phyloP scores from a whole-genome alignment of 371 early-diverging fungal genomes.

The Lichtheimia ramosa region DNA sequence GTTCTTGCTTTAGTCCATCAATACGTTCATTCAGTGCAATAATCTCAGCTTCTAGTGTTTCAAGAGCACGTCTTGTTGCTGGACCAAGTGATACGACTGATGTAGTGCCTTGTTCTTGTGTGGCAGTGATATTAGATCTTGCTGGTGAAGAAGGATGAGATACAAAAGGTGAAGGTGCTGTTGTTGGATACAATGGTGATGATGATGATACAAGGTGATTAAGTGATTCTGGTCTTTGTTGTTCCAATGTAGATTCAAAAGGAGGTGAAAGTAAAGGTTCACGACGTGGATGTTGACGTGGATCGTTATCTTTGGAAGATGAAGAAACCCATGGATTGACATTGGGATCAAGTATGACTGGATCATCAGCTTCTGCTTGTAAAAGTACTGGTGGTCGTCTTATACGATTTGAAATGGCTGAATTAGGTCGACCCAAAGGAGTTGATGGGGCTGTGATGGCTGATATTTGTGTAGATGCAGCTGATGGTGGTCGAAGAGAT shows the following conservation, averaged over 20 bases:
- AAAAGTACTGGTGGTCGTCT: neutral
- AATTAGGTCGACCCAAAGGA: slow-evolving; percentile 13
- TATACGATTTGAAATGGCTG: neutral
- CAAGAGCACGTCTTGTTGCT: slow-evolving; percentile 44
- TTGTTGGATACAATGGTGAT: neutral
- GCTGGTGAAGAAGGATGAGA: slow-evolving; percentile 9
- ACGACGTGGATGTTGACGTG: slow-evolving; percentile 4
- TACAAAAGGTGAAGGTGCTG: slow-evolving; percentile 2
- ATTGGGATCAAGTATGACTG: slow-evolving; percentile 26
- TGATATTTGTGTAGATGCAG: slow-evolving; percentile 27
- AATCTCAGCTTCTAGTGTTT: slow-evolving; percentile 42
- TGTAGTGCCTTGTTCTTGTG: slow-evolving; percentile 8
- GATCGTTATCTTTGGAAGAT: slow-evolving; percentile 18
- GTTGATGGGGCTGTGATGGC: slow-evolving; percentile 28
- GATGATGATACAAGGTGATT: neutral
- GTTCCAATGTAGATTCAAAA: slow-evolving; percentile 5
- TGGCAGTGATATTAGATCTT: slow-evolving; percentile 33
- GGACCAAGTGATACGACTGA: slow-evolving; percentile 32
- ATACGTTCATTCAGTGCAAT: slow-evolving; percentile 46
- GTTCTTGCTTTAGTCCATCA: slow-evolving; percentile 39
- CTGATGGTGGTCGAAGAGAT: slow-evolving; percentile 17
- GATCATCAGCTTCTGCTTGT: neutral
- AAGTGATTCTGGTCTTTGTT: neutral
- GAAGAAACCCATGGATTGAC: slow-evolving; percentile 36
- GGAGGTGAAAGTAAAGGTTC: slow-evolving; percentile 9